Evolutionary conservation across 192 early-diverging fungal species (phyloP).

Genomic region (Thamnidium elegans): DNA sequence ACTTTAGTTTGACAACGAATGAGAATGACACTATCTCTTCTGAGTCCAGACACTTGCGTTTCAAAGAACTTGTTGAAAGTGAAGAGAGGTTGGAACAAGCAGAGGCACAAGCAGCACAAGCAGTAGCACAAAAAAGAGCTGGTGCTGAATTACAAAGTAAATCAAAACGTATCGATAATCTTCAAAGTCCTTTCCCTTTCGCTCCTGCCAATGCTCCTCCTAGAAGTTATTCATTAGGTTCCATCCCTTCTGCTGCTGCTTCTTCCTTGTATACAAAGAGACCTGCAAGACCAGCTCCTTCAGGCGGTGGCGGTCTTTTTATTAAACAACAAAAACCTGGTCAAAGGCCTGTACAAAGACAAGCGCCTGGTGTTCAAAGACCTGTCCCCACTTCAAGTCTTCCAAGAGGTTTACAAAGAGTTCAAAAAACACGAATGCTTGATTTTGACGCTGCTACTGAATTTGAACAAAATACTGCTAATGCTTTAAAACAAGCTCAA

Average conservation of each 20-base stretch:
- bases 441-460: constrained; percentile 24
- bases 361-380: too few relatives aligned
- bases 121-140: constrained; percentile 7
- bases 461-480: constrained; percentile 17
- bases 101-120: not conserved
- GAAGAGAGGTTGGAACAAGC: constrained; percentile 10
- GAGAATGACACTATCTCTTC: constrained; percentile 10
- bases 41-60: not conserved
- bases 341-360: too few relatives aligned
- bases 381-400: too few relatives aligned
- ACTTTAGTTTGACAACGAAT: constrained; percentile 4
- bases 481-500: not conserved
- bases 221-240: not conserved
- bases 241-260: not conserved
- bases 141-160: not conserved
- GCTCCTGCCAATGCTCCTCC: not conserved
- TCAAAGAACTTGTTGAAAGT: constrained; percentile 8
- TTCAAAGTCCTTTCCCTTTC: not conserved
- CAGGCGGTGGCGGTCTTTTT: not conserved
- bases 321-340: not conserved
- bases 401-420: constrained; percentile 25
- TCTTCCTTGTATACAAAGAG: not conserved
- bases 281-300: not conserved
- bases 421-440: constrained; percentile 25
- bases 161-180: not conserved